A percentile compares a stretch with the other conserved stretches of the same genome.
These are phyloP conservation scores for Aspergillus asperescens DNA, from an alignment of 495 filamentous ascomycete genomes.

Conservation along the genomic window DNA sequence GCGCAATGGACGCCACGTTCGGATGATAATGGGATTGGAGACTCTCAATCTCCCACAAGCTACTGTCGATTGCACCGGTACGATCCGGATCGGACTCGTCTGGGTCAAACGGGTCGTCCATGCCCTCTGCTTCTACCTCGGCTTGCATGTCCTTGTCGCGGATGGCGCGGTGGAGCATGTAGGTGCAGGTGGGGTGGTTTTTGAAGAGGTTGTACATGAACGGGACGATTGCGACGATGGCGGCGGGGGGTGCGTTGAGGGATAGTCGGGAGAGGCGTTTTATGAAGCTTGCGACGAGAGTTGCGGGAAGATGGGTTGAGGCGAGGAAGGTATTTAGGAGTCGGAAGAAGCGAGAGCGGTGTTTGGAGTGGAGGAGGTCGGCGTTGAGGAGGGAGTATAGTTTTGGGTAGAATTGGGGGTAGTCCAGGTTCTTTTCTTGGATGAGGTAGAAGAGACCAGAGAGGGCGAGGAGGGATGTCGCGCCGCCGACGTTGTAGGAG, in stretches of 20 bases:
- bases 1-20: slow-evolving; percentile 89
- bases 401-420: slow-evolving; percentile 89
- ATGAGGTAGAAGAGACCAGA: slow-evolving; percentile 96
- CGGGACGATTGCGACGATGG: slow-evolving; percentile 81
- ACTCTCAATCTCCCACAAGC: slow-evolving; percentile 88
- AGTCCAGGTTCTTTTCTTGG: slow-evolving; percentile 87
- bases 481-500: slow-evolving; percentile 80
- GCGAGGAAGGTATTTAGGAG: slow-evolving; percentile 84
- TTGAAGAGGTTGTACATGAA: slow-evolving; percentile 95
- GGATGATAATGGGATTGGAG: slow-evolving; percentile 94
- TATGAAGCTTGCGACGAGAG: slow-evolving; percentile 90
- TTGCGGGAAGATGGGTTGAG: slow-evolving; percentile 89
- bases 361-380: slow-evolving; percentile 83
- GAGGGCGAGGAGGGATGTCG: slow-evolving; percentile 78
- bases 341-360: slow-evolving; percentile 90
- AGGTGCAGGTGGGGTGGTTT: slow-evolving; percentile 81
- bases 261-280: slow-evolving; percentile 80
- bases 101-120: slow-evolving; percentile 74
- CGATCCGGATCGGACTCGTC: slow-evolving; percentile 74
- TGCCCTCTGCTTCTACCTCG: slow-evolving; percentile 56
- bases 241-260: slow-evolving; percentile 78
- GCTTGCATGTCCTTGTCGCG: slow-evolving; percentile 51
- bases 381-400: slow-evolving; percentile 86
- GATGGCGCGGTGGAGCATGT: slow-evolving; percentile 84
- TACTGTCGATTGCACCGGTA: slow-evolving; percentile 84